These are phyloP conservation scores for Trypanosoma grayi DNA, from an alignment of 208 protist species.

Conservation along the genomic window DNA sequence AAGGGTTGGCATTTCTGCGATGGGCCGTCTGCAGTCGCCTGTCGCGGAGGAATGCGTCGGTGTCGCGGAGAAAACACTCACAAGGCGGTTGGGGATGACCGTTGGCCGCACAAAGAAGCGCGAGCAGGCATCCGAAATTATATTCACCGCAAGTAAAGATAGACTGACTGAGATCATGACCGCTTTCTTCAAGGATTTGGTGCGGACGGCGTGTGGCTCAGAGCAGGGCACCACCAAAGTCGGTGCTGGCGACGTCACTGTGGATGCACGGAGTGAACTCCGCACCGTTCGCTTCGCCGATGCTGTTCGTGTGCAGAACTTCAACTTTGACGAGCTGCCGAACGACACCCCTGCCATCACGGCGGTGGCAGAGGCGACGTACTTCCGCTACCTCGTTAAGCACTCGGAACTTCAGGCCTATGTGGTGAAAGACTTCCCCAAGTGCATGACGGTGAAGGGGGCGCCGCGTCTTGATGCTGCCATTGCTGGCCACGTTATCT, in stretches of 20 bases:
- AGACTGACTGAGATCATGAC: constrained; percentile 38
- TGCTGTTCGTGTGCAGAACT: constrained; percentile 41
- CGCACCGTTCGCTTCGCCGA: constrained; percentile 45
- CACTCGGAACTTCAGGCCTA: constrained; percentile 48
- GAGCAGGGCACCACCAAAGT: constrained; percentile 68
- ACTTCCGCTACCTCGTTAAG: constrained; percentile 71
- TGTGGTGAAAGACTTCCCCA: constrained; percentile 59
- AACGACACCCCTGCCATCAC: constrained; percentile 48
- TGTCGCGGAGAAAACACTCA: constrained; percentile 56
- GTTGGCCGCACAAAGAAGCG: constrained; percentile 19
- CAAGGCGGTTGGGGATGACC: constrained; percentile 49
- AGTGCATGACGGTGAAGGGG: constrained; percentile 45
- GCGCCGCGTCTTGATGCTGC: constrained; percentile 60
- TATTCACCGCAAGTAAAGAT: constrained; percentile 32
- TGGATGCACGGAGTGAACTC: constrained; percentile 51
- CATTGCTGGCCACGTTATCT: constrained; percentile 68
- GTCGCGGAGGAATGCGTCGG: constrained; percentile 56
- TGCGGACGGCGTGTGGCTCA: constrained; percentile 72
- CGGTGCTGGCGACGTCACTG: constrained; percentile 45
- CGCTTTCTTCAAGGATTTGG: constrained; percentile 57
- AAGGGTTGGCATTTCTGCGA: not conserved
- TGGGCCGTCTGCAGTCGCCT: constrained; percentile 21
- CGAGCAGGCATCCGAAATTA: constrained; percentile 34
- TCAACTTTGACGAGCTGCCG: constrained; percentile 78
- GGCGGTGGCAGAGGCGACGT: constrained; percentile 78